Percentiles rank a stretch among this genome's conserved stretches.
These are phyloP conservation scores for Davidsoniella neocaledoniae DNA, from an alignment of 2,329 filamentous ascomycete genomes.

Conservation along the genomic window DNA sequence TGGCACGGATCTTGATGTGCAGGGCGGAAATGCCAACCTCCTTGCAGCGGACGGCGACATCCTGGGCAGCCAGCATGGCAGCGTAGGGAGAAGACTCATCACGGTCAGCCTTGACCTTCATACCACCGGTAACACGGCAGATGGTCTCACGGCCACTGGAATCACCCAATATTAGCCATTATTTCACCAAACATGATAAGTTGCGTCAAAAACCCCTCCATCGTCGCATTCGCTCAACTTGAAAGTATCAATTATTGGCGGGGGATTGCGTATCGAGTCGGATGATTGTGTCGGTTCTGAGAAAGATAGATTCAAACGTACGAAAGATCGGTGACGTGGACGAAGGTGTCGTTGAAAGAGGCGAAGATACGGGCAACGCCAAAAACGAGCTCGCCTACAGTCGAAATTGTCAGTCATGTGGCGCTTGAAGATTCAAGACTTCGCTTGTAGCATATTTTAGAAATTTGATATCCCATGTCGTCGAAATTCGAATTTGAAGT, in stretches of 20 bases:
- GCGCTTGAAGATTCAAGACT: neutral
- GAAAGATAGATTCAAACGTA: slow-evolving; percentile 28
- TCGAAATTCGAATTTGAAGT: neutral
- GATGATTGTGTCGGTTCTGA: neutral
- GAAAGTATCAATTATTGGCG: neutral
- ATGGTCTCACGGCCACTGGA: slow-evolving; percentile 98
- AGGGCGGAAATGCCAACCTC: slow-evolving; percentile 69
- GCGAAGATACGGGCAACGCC: slow-evolving; percentile 97
- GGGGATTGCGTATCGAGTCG: neutral
- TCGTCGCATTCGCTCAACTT: neutral
- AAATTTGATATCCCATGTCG: neutral
- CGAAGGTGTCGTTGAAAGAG: slow-evolving; percentile 85
- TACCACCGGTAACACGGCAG: slow-evolving; percentile 98
- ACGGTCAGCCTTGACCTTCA: slow-evolving; percentile 99
- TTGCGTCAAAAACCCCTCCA: neutral
- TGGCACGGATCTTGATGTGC: slow-evolving; percentile 99
- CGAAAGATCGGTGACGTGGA: slow-evolving; percentile 99
- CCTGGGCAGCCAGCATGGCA: slow-evolving; percentile 99
- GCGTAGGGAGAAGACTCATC: slow-evolving; percentile 99
- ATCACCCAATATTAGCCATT: slow-evolving; percentile 51
- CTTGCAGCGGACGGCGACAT: slow-evolving; percentile 76
- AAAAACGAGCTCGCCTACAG: slow-evolving; percentile 82
- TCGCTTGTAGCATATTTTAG: neutral
- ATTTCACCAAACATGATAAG: neutral
- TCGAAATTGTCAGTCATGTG: slow-evolving; percentile 15